Evolutionary conservation across 148 eudicot species (phyloP), one percentile per base, ranked within the genome.

Genomic region (Drosera capensis): DNA sequence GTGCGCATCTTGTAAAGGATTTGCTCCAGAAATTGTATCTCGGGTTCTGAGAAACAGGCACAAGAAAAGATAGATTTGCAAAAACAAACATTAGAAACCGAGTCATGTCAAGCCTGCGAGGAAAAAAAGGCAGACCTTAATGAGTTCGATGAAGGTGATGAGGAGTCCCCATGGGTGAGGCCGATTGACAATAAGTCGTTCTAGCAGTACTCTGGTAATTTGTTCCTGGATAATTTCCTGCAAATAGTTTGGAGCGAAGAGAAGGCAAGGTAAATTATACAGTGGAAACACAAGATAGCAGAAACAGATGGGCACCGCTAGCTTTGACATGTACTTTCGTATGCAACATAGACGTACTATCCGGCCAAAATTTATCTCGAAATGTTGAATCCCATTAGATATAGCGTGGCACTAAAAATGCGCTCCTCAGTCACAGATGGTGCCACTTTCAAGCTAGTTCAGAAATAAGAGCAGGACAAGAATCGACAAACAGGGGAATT

Each of bases 151-250:
- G 68, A 92, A 92, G 0, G 99, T 78, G 43, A 81, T 72, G 35
- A 92, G 70, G 44, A 92, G 86, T 11, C 99, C 99, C 99, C 99
- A 92, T 11, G 99, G 99, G 67, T 85, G 99, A 49, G 99, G 99
- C 46, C 85, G 57, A 41, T 78, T 78, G 3, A 81, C 95, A 39
- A 85, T 85, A 6, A 92, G 70, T 17, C 95, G 79, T 60, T 92
- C 95, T 64, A 85, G 50, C 43, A 92, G 46, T 20, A 92, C 99
- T 63, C 99, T 74, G 8, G 99, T 92, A 45, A 92, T 92, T 41
- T 85, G 95, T 65, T 92, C 99, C 70, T 78, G 84, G 47, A 78
- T 68, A 34, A 77, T 67, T 56, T 85, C 99, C 99, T 92, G 80
- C 67, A 23, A 15, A 26, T 29, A n/a, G n/a, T n/a, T n/a, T n/a